Conservation (phyloP, 352 stramenopile species). For the Pythium angustatum region DNA sequence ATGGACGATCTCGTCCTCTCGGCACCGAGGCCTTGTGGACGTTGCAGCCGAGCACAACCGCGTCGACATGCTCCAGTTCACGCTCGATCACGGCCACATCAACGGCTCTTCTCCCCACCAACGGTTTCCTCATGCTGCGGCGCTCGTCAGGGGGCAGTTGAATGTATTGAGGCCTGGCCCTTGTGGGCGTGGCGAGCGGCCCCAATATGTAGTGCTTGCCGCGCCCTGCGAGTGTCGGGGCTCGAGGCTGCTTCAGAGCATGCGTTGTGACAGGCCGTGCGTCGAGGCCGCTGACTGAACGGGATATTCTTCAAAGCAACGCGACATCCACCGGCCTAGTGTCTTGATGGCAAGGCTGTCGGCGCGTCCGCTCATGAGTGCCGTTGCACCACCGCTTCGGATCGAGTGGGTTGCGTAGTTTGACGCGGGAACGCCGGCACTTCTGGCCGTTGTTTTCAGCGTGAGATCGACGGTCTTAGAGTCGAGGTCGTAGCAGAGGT, state of each 20-base stretch:
- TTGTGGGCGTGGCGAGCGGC: background rate
- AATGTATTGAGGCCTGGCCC: background rate
- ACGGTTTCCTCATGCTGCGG: background rate
- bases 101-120: too few relatives aligned
- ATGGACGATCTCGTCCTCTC: too few relatives aligned
- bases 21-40: too few relatives aligned
- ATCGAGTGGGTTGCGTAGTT: slow-evolving; percentile 29
- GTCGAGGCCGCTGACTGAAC: background rate
- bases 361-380: slow-evolving; percentile 11
- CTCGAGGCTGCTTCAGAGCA: background rate
- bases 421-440: background rate
- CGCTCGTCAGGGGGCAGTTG: background rate
- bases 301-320: background rate
- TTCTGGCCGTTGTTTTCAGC: slow-evolving; percentile 12
- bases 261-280: background rate
- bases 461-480: background rate
- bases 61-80: too few relatives aligned
- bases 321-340: slow-evolving; percentile 29
- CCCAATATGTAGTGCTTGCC: background rate
- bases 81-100: too few relatives aligned
- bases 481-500: background rate
- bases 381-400: slow-evolving; percentile 22
- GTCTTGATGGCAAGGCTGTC: slow-evolving; percentile 28
- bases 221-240: background rate
- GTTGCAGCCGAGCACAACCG: too few relatives aligned